phyloP scores from a whole-genome alignment of 345 rosid genomes.

The Melastoma malabathricum region DNA sequence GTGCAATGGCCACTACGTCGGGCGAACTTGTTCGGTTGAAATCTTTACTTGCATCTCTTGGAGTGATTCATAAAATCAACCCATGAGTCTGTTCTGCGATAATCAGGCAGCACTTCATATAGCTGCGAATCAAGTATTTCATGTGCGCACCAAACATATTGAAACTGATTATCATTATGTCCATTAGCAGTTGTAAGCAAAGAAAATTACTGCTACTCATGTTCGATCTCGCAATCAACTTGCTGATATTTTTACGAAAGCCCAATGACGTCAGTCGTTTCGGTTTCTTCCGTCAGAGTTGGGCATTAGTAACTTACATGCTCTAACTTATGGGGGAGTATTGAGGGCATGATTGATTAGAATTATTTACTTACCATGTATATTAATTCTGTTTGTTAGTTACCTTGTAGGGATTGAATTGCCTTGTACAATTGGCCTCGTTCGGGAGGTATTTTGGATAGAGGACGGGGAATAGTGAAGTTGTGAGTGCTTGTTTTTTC shows the following conservation, averaged over 20 bases:
- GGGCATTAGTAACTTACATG: neutral
- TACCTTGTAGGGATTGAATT: too few species aligned
- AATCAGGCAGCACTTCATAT: neutral
- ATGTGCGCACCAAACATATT: neutral
- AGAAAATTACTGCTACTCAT: fast-evolving
- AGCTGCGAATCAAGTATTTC: neutral
- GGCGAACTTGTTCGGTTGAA: neutral
- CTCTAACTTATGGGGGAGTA: too few species aligned
- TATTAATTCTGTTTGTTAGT: too few species aligned
- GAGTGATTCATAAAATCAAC: neutral
- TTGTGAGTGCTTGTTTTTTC: too few species aligned
- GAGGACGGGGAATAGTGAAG: too few species aligned
- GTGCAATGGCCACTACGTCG: neutral
- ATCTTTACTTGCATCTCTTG: neutral
- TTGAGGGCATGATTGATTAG: too few species aligned
- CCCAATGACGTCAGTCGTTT: neutral
- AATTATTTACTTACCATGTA: too few species aligned
- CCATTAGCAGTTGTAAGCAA: fast-evolving
- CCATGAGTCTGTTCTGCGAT: neutral
- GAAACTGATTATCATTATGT: neutral
- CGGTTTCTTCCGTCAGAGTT: neutral
- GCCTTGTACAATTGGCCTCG: too few species aligned
- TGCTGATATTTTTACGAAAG: neutral
- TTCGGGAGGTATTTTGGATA: too few species aligned
- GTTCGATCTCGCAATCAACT: neutral